These are phyloP conservation scores for Sergeia podlipaevii DNA, from an alignment of 208 protist species.

Conservation along the genomic window DNA sequence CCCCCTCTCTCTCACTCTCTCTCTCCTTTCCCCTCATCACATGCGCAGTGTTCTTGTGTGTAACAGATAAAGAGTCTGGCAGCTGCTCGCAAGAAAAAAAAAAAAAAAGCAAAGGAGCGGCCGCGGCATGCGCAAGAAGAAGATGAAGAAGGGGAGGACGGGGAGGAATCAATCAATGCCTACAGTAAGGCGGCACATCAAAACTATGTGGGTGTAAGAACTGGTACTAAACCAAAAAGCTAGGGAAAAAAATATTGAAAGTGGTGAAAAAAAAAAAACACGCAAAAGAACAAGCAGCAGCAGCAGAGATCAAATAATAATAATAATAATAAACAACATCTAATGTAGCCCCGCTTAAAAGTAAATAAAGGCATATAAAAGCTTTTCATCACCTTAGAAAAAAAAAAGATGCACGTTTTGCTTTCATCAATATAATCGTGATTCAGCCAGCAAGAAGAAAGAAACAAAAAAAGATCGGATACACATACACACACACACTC, in stretches of 20 bases:
- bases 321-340: constrained; percentile 9
- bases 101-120: not conserved
- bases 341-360: no score
- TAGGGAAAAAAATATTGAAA: not conserved
- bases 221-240: constrained; percentile 11
- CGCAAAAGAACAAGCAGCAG: not conserved
- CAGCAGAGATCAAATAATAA: not conserved
- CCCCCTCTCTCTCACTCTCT: no score
- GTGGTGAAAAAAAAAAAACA: constrained; percentile 3
- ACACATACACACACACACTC: no score
- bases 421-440: no score
- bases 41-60: no score
- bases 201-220: no score
- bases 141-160: not conserved
- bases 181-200: no score
- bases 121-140: not conserved
- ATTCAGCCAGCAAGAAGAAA: no score
- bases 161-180: no score
- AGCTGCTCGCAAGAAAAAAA: not conserved
- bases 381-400: constrained; percentile 6
- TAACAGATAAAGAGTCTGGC: not conserved
- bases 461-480: no score
- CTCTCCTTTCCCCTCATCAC: no score
- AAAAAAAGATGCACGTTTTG: no score
- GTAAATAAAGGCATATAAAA: constrained; percentile 8